Evolutionary conservation across 164 flowering plant genomes (phyloP).

Genomic region (Annona cherimola): DNA sequence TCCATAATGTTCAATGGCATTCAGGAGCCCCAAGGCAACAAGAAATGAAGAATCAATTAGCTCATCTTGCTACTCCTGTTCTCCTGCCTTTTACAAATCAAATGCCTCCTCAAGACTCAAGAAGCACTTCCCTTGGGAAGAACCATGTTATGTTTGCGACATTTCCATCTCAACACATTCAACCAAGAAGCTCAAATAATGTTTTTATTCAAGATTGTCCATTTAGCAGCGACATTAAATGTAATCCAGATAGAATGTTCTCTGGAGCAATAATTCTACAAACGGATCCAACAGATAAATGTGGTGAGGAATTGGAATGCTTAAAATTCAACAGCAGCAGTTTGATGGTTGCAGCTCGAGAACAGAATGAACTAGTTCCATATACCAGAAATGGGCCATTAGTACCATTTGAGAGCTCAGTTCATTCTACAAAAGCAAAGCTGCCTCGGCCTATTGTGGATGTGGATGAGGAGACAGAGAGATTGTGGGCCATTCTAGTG

Average conservation of each 20-base stretch:
- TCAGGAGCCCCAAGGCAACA: conserved; percentile 28
- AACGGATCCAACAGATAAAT: conserved; percentile 31
- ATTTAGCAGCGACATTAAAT: conserved; percentile 5
- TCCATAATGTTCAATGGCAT: conserved; percentile 19
- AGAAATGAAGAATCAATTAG: conserved; percentile 25
- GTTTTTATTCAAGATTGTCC: not conserved
- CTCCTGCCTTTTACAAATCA: conserved; percentile 8
- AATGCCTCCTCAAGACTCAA: conserved; percentile 9
- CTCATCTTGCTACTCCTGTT: conserved; percentile 7
- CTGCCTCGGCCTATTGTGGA: conserved; percentile 74
- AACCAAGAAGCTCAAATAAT: not conserved
- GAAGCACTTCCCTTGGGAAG: not conserved
- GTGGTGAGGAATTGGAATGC: conserved; percentile 29
- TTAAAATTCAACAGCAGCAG: conserved; percentile 36
- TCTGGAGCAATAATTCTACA: conserved; percentile 15
- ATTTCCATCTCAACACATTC: conserved; percentile 3
- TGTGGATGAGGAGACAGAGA: conserved; percentile 78
- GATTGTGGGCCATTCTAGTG: conserved; percentile 85
- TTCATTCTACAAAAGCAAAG: conserved; percentile 38
- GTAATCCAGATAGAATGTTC: conserved; percentile 30
- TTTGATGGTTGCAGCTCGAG: conserved; percentile 9
- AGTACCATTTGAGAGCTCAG: conserved; percentile 48
- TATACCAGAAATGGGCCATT: conserved; percentile 35
- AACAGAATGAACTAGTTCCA: conserved; percentile 50
- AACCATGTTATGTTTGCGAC: not conserved